phyloP scores from a whole-genome alignment of 2,329 filamentous ascomycete species.

The Aspergillus caelatus region DNA sequence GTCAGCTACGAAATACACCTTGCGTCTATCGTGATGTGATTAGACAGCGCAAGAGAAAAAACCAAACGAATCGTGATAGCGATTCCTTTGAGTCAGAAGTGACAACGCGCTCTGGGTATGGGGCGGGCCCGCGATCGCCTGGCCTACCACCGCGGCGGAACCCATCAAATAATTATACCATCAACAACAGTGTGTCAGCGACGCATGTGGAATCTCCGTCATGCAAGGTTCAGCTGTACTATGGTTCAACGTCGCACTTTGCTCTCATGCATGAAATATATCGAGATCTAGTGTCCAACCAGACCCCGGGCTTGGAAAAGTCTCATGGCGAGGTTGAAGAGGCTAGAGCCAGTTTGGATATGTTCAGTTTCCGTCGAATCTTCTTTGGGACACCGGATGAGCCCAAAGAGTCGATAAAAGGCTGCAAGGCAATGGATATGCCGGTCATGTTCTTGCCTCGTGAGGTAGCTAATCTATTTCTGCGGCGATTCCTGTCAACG shows the following conservation, averaged over 20 bases:
- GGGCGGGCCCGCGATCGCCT: constrained; percentile 19
- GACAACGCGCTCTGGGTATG: constrained; percentile 17
- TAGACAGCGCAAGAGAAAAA: constrained; percentile 39
- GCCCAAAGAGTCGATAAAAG: constrained; percentile 31
- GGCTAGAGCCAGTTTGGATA: constrained; percentile 40
- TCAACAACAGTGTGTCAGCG: constrained; percentile 51
- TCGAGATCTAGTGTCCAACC: constrained; percentile 31
- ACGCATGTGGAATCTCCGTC: constrained; percentile 51
- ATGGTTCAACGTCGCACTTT: constrained; percentile 52
- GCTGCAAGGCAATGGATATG: constrained; percentile 24
- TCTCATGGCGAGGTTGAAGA: constrained; percentile 40
- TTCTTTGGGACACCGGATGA: constrained; percentile 46
- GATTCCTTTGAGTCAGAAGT: constrained; percentile 5
- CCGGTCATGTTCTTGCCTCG: constrained; percentile 44
- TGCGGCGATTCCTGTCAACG: constrained; percentile 46
- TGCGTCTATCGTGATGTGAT: constrained; percentile 43
- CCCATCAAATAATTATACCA: constrained; percentile 27
- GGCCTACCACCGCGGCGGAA: constrained; percentile 20
- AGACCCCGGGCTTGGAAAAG: constrained; percentile 15
- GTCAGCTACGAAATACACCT: constrained; percentile 33
- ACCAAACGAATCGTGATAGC: constrained; percentile 16
- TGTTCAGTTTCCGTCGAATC: constrained; percentile 42
- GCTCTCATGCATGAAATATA: constrained; percentile 46
- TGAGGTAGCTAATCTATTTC: constrained; percentile 40
- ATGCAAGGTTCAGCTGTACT: constrained; percentile 50